Base-by-base conservation (phyloP, 192 early-diverging fungal species). In the Coemansia sp. region DNA sequence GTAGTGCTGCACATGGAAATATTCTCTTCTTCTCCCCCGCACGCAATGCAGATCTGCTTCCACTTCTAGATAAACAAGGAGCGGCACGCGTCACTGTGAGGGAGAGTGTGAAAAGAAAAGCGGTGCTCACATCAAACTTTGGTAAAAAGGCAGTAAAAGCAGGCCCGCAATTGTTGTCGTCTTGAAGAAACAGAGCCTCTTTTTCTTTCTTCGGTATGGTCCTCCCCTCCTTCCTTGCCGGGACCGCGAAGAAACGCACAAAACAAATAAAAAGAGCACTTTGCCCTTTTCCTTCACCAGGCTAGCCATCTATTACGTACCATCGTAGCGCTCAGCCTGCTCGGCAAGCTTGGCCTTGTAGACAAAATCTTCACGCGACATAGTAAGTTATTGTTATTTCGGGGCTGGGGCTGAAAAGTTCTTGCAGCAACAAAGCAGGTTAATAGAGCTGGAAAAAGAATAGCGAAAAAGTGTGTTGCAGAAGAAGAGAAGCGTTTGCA, bases 301-400 rank as follows among this genome's bases (percentile, higher is more conserved):
- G 13, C 34, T 36, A 11, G 34, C 34, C 13, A 4, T 4, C 41
- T 41, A 22, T 19, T 55, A 84, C 85, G 75, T 86, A 97, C 94
- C 95, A 79, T 98, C 96, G 81, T 98, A 98, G 70, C 96, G 89
- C 85, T 98, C 96, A 64, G 96, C 96, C 83, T 98, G 96, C 84
- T 98, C 96, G 68, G 94, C 90, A 72, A 98, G 90, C 89, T 96
- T 96, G 85, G 94, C 94, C 92, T 95, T 94, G 88, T 95, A 98
- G 62, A 95, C 96, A 81, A 89, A 87, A 77, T 93, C 88, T 64
- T 87, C 86, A 64, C 83, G 77, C 33, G 74, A 60, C 77, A 72
- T 68, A 45, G 48, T 54, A 7, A 33, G 10, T n/a, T 54, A 17
- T 17, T 31, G 33, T 54, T 54, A 54, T 54, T 54, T 54, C 27